Conservation (phyloP, 2,329 filamentous ascomycete species). For the Trichoderma polysporum region DNA sequence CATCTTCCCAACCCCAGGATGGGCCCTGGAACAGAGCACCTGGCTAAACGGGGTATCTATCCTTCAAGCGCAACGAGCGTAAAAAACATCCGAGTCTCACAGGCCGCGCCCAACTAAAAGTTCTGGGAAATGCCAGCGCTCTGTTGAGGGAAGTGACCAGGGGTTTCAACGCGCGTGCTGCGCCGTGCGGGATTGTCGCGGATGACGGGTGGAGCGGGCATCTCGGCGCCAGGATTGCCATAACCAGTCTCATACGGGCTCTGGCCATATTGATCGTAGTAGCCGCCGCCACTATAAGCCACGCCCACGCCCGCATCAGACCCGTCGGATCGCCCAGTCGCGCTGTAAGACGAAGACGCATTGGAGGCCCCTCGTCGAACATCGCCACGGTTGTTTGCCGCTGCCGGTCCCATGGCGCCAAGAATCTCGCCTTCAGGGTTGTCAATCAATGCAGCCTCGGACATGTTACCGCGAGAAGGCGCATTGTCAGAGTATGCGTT, state of each 20-base stretch:
- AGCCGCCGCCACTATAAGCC: constrained; percentile 49
- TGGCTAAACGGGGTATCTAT: constrained; percentile 15
- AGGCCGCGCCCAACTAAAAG: constrained; percentile 60
- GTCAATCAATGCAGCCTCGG: constrained; percentile 61
- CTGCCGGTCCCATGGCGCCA: constrained; percentile 74
- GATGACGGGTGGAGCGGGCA: constrained; percentile 72
- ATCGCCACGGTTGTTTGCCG: constrained; percentile 65
- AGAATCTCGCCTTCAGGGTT: constrained; percentile 78
- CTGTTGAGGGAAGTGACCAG: constrained; percentile 84
- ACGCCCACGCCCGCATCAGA: constrained; percentile 54
- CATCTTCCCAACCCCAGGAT: not conserved
- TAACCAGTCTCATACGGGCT: constrained; percentile 53
- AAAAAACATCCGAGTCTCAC: constrained; percentile 6
- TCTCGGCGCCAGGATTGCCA: constrained; percentile 39
- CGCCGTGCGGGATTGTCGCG: constrained; percentile 88
- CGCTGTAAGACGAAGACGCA: constrained; percentile 93
- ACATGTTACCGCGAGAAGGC: constrained; percentile 64
- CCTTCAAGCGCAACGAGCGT: constrained; percentile 11
- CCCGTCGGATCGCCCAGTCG: constrained; percentile 68
- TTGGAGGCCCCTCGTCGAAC: constrained; percentile 91
- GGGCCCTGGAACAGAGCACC: not conserved
- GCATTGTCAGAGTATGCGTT: constrained; percentile 71
- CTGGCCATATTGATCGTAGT: constrained; percentile 60
- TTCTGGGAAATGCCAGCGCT: constrained; percentile 96
- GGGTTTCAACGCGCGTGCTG: constrained; percentile 93